phyloP scores from a whole-genome alignment of 1,139 yeast species.

The Pichia cactophila region DNA sequence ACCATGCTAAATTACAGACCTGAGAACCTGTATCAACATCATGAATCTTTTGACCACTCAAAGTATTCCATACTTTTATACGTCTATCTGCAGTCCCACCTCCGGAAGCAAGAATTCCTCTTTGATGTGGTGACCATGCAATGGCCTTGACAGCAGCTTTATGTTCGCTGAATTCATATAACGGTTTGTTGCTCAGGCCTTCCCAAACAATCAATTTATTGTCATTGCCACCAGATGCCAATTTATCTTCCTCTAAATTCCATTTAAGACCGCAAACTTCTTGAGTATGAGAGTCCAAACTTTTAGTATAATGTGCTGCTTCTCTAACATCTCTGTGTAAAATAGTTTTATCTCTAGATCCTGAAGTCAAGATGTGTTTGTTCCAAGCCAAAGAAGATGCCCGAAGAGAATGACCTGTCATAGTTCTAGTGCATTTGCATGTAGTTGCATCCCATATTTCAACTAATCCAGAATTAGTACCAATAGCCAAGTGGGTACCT shows the following conservation, averaged over 20 bases:
- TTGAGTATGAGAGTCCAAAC: conserved; percentile 68
- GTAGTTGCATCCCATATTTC: conserved; percentile 96
- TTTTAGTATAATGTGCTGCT: conserved; percentile 72
- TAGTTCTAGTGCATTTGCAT: conserved; percentile 73
- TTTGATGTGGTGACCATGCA: conserved; percentile 96
- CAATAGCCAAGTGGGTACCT: conserved; percentile 92
- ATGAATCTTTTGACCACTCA: conserved; percentile 63
- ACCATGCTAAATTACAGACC: conserved; percentile 92
- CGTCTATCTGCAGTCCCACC: conserved; percentile 96
- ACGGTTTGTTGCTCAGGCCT: conserved; percentile 62
- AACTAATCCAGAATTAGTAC: conserved; percentile 78
- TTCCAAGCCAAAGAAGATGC: conserved; percentile 93
- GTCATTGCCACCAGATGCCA: conserved; percentile 94
- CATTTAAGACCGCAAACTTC: conserved; percentile 96
- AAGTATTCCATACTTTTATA: conserved; percentile 87
- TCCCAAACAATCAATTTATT: conserved; percentile 84
- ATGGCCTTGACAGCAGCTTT: conserved; percentile 94
- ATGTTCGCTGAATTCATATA: conserved; percentile 73
- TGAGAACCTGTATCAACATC: conserved; percentile 94
- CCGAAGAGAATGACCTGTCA: conserved; percentile 85
- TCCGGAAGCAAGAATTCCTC: conserved; percentile 90
- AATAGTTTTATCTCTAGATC: conserved; percentile 78
- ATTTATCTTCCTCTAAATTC: conserved; percentile 81
- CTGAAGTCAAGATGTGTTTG: conserved; percentile 79
- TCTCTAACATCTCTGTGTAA: conserved; percentile 87